Base-by-base conservation (phyloP, 2,329 filamentous ascomycete genomes). In the Penicillium sp. region DNA sequence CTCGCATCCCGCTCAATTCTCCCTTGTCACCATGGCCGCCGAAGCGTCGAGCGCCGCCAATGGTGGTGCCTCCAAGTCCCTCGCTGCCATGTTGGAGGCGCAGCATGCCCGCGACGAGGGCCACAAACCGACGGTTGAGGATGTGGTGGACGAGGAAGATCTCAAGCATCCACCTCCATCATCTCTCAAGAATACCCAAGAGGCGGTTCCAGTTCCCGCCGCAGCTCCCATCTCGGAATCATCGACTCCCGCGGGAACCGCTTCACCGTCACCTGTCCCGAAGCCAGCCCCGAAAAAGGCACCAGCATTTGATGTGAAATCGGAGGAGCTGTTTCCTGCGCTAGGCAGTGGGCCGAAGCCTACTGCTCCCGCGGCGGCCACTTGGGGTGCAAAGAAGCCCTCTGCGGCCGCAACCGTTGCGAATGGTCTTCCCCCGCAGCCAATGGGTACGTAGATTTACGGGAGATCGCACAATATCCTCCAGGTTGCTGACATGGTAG, bases 321-420 rank as follows among this genome's bases (percentile, higher is more conserved):
- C 87, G 13, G 86, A 94, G 61, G 90, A 97, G 68, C 74, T 87
- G 44, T 98, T 98, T 76, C 93, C 93, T n/a, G 83, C 90, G 55
- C 79, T 98, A 32, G 91, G 90, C 38, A 77, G 79, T 48, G 78
- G 69, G 5, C 73, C 81, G 37, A 90, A 89, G 68, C 73, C 81
- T 21, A 69, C 71, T 50, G 68, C 77, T 48, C 75, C 81, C 41
- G 78, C 80, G 52, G 76, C 83, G 32, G 81, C 84, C 31, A 81
- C 86, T 53, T 96, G 91, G 89, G 85, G 85, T 48, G 79, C 78
- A 23, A 86, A 84, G 49, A 75, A 68, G 38, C 54, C 69, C 33
- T 62, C 60, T 14, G 68, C 70, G 46, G 57, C 67, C 18, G 54
- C 60, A 20, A 46, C 59, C 28, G 43, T 62, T 40, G 54, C 62